A percentile compares a stretch with the other conserved stretches of the same genome.
These are phyloP conservation scores for Linum usitatissimum DNA, from an alignment of 345 rosid species.

Conservation along the genomic window DNA sequence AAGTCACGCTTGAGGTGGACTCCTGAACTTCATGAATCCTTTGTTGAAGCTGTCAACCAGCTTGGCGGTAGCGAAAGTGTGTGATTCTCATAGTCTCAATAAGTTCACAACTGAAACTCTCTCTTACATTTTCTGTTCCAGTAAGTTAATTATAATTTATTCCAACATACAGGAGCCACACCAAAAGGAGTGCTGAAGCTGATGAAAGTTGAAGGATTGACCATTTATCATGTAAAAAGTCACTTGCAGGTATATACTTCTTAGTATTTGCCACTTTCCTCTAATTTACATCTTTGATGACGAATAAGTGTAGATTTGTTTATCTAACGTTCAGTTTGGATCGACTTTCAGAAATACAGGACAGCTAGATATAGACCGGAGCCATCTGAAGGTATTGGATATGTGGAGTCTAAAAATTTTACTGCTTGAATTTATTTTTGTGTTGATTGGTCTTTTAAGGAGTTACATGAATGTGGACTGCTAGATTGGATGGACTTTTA, in stretches of 20 bases:
- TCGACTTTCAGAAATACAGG: slow-evolving; percentile 2
- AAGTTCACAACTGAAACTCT: too few species aligned
- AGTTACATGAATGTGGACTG: too few species aligned
- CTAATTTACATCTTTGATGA: too few species aligned
- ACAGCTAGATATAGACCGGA: slow-evolving; percentile 5
- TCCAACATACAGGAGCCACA: background rate
- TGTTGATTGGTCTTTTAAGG: background rate
- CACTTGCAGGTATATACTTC: background rate
- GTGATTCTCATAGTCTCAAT: slow-evolving; percentile 13
- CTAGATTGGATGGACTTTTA: too few species aligned
- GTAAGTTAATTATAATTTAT: too few species aligned
- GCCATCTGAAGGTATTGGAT: background rate
- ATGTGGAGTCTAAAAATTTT: background rate
- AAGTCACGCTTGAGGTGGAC: slow-evolving; percentile 97
- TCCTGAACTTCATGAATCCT: slow-evolving; percentile 85
- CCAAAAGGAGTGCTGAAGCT: slow-evolving; percentile 4
- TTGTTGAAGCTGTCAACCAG: slow-evolving; percentile 78
- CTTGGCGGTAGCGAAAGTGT: slow-evolving; percentile 86
- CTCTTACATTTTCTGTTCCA: too few species aligned
- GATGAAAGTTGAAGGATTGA: slow-evolving; percentile 2
- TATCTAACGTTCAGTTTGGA: too few species aligned
- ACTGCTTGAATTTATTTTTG: background rate
- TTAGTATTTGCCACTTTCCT: background rate
- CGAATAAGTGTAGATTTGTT: too few species aligned
- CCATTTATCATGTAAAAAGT: slow-evolving; percentile 4